Base-by-base conservation (phyloP, 75 land plant species). In the Pseudotsuga menziesii region DNA sequence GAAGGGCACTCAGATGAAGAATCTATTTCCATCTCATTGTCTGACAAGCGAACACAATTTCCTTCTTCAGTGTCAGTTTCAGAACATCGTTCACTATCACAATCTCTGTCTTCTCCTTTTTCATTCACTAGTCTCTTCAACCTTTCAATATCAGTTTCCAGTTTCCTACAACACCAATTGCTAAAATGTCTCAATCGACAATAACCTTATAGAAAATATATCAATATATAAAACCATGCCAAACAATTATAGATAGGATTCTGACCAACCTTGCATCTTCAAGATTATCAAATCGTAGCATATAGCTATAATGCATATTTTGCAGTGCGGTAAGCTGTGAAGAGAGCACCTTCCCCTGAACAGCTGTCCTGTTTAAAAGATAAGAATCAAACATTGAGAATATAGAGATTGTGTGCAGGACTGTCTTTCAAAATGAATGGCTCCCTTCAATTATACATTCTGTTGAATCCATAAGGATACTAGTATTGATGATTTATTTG, bases 291-390 rank as follows among this genome's bases (percentile, higher is more conserved):
- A 94, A 85, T 74, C 99, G 89, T 54, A 97, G 88, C 90, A 89
- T 84, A 75, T 97, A 89, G 74, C 93, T 92, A 70, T 97, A 94
- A 66, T 92, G 99, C 88, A 97, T 91, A 85, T 97, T 97, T 32
- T 97, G 92, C 4, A 97, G 79, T 55, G 98, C 98, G 48, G 79
- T 89, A 23, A 88, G 75, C 79, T 97, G 88, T 20, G 84, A 87
- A 41, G 84, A 78, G 62, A 83, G 82, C 58, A 92, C 71, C 5
- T 88, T 82, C 27, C 90, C 99, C 78, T 84, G 76, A 63, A 79
- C 83, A 57, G 97, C 92, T 73, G 88, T 85, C 80, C 99, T 96
- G 87, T 70, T 78, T 82, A 25, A 54, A 69, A 74, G 56, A 54
- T 52, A 55, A 77, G 11, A 60, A 73, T 54, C 56, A 73, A 73